Evolutionary conservation across 2,329 filamentous ascomycete species (phyloP).

Genomic region (Pseudopithomyces maydicus): DNA sequence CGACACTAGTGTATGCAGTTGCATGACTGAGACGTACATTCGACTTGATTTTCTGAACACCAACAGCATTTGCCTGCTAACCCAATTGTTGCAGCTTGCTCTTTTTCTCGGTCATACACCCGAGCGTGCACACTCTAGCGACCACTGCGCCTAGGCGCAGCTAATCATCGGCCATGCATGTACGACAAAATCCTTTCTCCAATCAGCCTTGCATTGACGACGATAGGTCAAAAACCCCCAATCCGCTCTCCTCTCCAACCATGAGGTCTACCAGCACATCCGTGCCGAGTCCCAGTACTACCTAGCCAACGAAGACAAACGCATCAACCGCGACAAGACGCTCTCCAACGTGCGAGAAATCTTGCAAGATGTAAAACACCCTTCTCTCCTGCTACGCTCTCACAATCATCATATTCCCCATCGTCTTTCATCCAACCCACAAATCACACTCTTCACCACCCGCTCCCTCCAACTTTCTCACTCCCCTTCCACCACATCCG

Average conservation of each 20-base stretch:
- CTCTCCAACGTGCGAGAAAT: conserved; percentile 64
- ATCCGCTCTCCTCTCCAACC: conserved; percentile 72
- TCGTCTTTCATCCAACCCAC: no score
- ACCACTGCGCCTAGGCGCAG: no score
- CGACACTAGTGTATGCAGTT: background rate
- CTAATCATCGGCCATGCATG: conserved; percentile 5
- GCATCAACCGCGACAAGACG: conserved; percentile 25
- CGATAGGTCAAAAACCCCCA: conserved; percentile 70
- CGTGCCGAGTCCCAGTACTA: conserved; percentile 41
- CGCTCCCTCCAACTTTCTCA: background rate
- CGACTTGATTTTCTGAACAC: no score
- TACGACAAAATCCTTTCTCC: background rate
- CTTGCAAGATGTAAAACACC: conserved; percentile 68
- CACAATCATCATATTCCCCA: no score
- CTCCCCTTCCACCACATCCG: background rate
- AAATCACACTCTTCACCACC: no score
- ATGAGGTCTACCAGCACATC: conserved; percentile 65
- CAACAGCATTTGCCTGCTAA: no score
- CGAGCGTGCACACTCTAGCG: no score
- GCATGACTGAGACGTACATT: no score
- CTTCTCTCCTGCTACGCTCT: no score
- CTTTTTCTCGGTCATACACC: no score
- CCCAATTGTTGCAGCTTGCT: no score
- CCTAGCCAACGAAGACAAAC: conserved; percentile 31
- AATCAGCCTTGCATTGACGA: background rate